Evolutionary conservation across 176 grass and related monocot species (phyloP), one percentile per base, ranked within the genome.

Genomic region (Guadua angustifolia): DNA sequence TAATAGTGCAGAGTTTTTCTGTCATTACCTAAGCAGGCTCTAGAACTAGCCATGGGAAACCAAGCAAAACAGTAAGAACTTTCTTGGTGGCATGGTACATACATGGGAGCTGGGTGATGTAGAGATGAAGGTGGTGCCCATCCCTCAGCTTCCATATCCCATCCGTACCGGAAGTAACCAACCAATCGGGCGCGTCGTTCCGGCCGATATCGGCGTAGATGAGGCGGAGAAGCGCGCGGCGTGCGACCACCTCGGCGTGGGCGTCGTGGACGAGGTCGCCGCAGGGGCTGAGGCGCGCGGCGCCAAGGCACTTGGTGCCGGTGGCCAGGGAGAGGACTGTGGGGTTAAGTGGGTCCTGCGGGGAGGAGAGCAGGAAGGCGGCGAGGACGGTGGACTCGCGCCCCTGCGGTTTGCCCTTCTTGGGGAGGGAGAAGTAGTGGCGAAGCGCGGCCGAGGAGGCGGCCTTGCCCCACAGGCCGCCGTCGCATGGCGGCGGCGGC

Each of bases 371-470:
- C 66, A 97, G 74, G 88, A 97, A 91, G 29, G 95, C 92, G 19
- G 92, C 95, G 38, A 97, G 87, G 44, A 97, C 95, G 14, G 95
- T 92, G 90, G 88, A 84, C 82, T 94, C 95, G 2, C 88, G 83
- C 36, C 90, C 92, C 87, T 97, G 95, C 10, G 95, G 92, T 52
- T 97, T 97, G 1, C 95, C 95, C 69, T 97, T 97, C 90, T 97
- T 97, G 1, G 92, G 88, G 40, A 97, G 90, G 4, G 92, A 88
- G 24, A 32, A 17, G 83, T 97, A 97, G 43, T 66, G 81, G 10
- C 69, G 53, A 19, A 97, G 64, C 10, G 86, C 77, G 17, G 86
- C 78, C 33, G 85, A 29, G 38, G 86, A 91, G 21, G 86, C 38
- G 5, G 50, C 86, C 33, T 85, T 66, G 5, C 17, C 88, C 92